A percentile compares a stretch with the other conserved stretches of the same genome.
These are phyloP conservation scores for Penicillium nucicola DNA, from an alignment of 495 filamentous ascomycete species.

Conservation along the genomic window DNA sequence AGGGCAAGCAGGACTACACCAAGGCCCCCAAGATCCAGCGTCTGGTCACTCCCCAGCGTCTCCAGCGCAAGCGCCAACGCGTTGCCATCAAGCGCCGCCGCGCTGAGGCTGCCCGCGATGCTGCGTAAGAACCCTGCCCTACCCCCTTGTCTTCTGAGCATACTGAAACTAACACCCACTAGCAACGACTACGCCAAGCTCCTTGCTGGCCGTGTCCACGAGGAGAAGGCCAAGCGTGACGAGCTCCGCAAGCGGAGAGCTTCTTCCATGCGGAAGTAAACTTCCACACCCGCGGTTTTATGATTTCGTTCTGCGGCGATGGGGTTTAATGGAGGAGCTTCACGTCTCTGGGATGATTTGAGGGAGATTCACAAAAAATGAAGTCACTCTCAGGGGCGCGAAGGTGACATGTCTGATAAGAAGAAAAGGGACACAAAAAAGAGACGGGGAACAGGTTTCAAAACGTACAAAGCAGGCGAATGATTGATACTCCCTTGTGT, in stretches of 20 bases:
- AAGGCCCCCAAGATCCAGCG: conserved; percentile 99
- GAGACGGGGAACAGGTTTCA: conserved; percentile 19
- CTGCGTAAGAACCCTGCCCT: conserved; percentile 72
- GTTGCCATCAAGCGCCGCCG: conserved; percentile 96
- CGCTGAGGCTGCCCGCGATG: conserved; percentile 92
- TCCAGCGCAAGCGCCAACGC: conserved; percentile 98
- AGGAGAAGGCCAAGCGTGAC: conserved; percentile 86
- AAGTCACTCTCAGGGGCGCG: conserved; percentile 29
- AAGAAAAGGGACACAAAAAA: conserved; percentile 23
- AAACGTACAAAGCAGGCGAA: conserved; percentile 16
- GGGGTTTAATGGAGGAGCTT: conserved; percentile 37
- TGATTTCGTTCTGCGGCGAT: conserved; percentile 35
- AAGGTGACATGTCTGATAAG: conserved; percentile 27
- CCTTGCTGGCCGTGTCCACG: conserved; percentile 89
- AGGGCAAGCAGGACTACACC: conserved; percentile 97
- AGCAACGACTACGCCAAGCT: conserved; percentile 88
- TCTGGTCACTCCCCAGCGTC: conserved; percentile 97
- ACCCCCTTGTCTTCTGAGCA: not conserved
- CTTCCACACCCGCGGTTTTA: conserved; percentile 20
- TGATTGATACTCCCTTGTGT: conserved; percentile 19
- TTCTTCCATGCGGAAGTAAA: conserved; percentile 92
- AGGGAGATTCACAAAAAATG: conserved; percentile 24
- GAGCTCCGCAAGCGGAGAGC: conserved; percentile 94
- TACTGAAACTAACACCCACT: conserved; percentile 20
- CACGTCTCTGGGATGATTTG: conserved; percentile 23